A percentile compares a stretch with the other conserved stretches of the same genome.
Evolutionary conservation across 495 filamentous ascomycete species (phyloP).

Genomic region (Aspergillus incahuasiensis): DNA sequence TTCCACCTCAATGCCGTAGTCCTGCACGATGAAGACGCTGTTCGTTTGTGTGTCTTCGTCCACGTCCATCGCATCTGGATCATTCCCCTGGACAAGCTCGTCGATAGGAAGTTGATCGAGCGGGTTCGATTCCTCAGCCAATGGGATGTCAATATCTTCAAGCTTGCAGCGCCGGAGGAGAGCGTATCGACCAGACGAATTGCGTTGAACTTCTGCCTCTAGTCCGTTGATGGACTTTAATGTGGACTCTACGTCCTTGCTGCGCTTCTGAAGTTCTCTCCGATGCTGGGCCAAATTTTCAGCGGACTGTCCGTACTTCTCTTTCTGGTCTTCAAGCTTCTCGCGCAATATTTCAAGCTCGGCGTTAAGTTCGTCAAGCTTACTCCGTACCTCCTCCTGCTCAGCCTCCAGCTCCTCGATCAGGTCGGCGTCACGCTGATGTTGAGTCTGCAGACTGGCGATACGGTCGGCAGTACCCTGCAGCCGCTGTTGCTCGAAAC

Average conservation of each 20-base stretch:
- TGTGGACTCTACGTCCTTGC: slow-evolving; percentile 73
- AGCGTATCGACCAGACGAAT: slow-evolving; percentile 74
- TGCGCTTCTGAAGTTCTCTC: slow-evolving; percentile 77
- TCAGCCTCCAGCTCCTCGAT: slow-evolving; percentile 67
- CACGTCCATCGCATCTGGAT: slow-evolving; percentile 82
- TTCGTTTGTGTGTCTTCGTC: slow-evolving; percentile 56
- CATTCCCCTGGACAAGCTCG: slow-evolving; percentile 64
- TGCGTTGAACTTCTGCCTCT: slow-evolving; percentile 78
- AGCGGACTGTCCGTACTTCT: slow-evolving; percentile 59
- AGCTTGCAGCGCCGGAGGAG: slow-evolving; percentile 86
- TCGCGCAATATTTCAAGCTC: slow-evolving; percentile 74
- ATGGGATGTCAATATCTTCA: slow-evolving; percentile 83
- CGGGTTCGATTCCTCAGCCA: slow-evolving; percentile 63
- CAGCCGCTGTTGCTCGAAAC: slow-evolving; percentile 69
- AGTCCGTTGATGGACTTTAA: slow-evolving; percentile 70
- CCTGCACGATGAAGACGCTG: slow-evolving; percentile 53
- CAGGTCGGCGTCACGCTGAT: slow-evolving; percentile 58
- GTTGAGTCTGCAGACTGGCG: slow-evolving; percentile 57
- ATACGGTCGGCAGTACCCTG: slow-evolving; percentile 66
- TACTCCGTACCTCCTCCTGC: slow-evolving; percentile 67
- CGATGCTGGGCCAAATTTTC: slow-evolving; percentile 79
- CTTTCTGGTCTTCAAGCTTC: slow-evolving; percentile 60
- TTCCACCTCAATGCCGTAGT: slow-evolving; percentile 90
- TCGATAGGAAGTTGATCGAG: slow-evolving; percentile 85
- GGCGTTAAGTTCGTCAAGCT: slow-evolving; percentile 65